Evolutionary conservation across 257 asterid species (phyloP).

Genomic region (Hygrophila difformis): DNA sequence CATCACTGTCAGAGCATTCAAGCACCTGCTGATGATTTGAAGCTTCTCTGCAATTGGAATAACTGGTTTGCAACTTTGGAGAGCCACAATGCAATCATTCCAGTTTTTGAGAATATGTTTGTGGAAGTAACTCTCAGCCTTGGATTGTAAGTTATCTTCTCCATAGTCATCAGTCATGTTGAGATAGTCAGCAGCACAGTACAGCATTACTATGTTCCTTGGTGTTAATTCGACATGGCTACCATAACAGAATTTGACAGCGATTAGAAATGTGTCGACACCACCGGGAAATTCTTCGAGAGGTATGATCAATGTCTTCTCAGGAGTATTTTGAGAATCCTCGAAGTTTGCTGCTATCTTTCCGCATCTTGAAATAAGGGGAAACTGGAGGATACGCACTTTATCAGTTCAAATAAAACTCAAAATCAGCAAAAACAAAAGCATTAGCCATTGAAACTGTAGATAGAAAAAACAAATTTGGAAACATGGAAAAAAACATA

Average conservation of each 20-base stretch:
- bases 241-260: constrained; percentile 75
- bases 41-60: constrained; percentile 68
- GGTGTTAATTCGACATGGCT: constrained; percentile 63
- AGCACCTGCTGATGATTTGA: constrained; percentile 54
- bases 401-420: constrained; percentile 19
- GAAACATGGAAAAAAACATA: not conserved
- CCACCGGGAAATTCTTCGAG: constrained; percentile 83
- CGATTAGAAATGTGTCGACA: constrained; percentile 42
- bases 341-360: constrained; percentile 54
- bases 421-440: constrained; percentile 7
- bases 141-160: constrained; percentile 71
- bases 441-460: constrained; percentile 4
- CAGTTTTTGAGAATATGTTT: constrained; percentile 51
- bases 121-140: constrained; percentile 61
- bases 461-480: not conserved
- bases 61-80: constrained; percentile 74
- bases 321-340: constrained; percentile 32
- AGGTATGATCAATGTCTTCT: constrained; percentile 20
- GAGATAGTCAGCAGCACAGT: constrained; percentile 85
- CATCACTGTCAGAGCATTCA: constrained; percentile 69
- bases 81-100: constrained; percentile 87
- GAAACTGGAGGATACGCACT: constrained; percentile 53
- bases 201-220: constrained; percentile 53
- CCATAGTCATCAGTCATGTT: constrained; percentile 74
- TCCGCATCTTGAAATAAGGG: constrained; percentile 84